Base-by-base conservation (phyloP, 1,284 basidiomycete species). In the Thelephora terrestris region DNA sequence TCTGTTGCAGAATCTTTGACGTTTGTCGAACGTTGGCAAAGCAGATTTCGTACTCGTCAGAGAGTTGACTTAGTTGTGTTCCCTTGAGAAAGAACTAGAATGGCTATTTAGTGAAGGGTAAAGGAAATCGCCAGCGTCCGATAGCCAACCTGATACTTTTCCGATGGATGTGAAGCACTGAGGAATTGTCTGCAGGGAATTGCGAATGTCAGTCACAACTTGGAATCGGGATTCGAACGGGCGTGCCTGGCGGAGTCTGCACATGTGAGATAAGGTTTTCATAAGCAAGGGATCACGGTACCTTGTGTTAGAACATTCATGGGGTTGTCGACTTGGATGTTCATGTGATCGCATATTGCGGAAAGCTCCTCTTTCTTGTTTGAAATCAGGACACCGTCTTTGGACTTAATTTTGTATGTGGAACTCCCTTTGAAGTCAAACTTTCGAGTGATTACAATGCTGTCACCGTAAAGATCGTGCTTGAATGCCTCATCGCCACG, bases 241-340 rank as follows among this genome's bases (percentile, higher is more conserved):
- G 17, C 29, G n/a, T 42, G 55, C 55, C 67, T 63, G 10, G 71
- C 72, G 48, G 72, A 64, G 58, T 73, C 71, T 74, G 46, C 18
- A 24, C 37, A 35, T 12, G 23, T 5, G 36, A 51, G 20, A 18
- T 5, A 18, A 36, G 10, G 24, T 9, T 3, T 12, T 12, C n/a
- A 29, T 5, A 46, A 23, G n/a, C n/a, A 37, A 7, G 44, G 7
- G 34, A 9, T 27, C 12, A 9, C 52, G 59, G 42, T 62, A 75
- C 90, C 91, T 73, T 96, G 93, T 1, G 91, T 95, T 29, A 95
- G 73, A 36, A 99, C 84, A 53, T 93, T 96, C 76, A 98, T 82
- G 0, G 94, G 94, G 59, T 97, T 97, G 62, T 99, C 96, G 51
- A 98, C 89, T 60, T 93, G 91, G 52, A 99, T 92, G 60, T 91